Percentiles rank a stretch among this genome's conserved stretches.
Evolutionary conservation across 1,284 basidiomycete species (phyloP).

Genomic region (Garcileccinum viscosum): DNA sequence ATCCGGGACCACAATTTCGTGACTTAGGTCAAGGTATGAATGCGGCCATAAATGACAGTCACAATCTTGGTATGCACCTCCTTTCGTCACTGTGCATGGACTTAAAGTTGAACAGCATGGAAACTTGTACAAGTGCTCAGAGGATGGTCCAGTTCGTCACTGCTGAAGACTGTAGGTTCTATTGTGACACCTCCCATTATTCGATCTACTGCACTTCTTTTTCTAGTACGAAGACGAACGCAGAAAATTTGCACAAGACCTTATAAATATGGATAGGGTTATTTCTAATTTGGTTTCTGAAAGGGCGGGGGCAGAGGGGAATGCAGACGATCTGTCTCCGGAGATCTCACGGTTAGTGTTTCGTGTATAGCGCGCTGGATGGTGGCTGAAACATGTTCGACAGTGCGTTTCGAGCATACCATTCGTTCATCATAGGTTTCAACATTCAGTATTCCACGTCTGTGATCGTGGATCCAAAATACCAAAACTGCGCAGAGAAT

Average conservation of each 20-base stretch:
- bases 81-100: background rate
- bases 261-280: background rate
- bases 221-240: background rate
- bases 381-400: background rate
- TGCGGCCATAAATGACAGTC: background rate
- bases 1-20: too few species aligned
- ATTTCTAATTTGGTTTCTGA: background rate
- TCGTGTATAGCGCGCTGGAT: too few species aligned
- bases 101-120: background rate
- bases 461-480: slow-evolving; percentile 47
- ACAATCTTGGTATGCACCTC: background rate
- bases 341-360: slow-evolving; percentile 4
- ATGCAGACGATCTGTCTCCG: background rate
- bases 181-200: too few species aligned
- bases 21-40: slow-evolving; percentile 1
- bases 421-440: slow-evolving; percentile 61
- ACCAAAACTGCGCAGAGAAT: slow-evolving; percentile 48
- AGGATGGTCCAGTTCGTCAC: background rate
- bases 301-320: slow-evolving; percentile 1
- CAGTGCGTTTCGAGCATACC: background rate
- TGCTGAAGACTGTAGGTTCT: background rate
- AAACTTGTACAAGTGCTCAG: slow-evolving; percentile 1
- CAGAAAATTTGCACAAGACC: background rate
- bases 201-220: background rate
- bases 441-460: slow-evolving; percentile 67